Base-by-base conservation (phyloP, 495 filamentous ascomycete species). In the Melanomma pulvis-pyrius region DNA sequence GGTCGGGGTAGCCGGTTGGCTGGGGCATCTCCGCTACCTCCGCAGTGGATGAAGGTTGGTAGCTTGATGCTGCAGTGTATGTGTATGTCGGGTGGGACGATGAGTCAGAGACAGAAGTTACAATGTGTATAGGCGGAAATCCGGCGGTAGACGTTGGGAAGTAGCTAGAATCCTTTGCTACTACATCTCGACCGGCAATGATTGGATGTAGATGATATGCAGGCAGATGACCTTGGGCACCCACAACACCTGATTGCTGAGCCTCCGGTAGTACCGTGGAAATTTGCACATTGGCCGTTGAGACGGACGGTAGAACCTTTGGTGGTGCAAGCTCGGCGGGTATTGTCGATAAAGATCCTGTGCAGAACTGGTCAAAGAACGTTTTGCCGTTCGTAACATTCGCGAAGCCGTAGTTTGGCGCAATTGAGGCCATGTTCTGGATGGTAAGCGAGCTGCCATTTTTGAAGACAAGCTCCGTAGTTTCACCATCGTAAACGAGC, bases 391-490 rank as follows among this genome's bases (percentile, higher is more conserved):
- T 57, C 4, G 49, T 56, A n/a, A 71, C 68, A 41, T 50, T 53
- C 4, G 49, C 52, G 41, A 67, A 71, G 41, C 57, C 28, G 22
- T n/a, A 25, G 21, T 47, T 55, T 3, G 13, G 24, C 11, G 8
- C 75, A 13, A 80, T 59, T 7, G 65, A 55, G n/a, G 80, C 79
- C 26, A 73, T n/a, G 56, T 80, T 81, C 15, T 73, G 66, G 13
- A 72, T 46, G 4, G 67, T 67, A 4, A 71, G 25, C 9, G 54
- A 58, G 1, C 76, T 78, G 19, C 79, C 79, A 57, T 82, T 82
- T 17, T 70, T 73, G 59, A 81, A 82, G 7, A 73, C 76, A 59
- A 79, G 73, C 8, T 72, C 78, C 17, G 79, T 82, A 22, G 65
- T 70, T 21, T 71, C 64, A 12, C 79, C 79, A 53, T 59, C 68